phyloP scores from a whole-genome alignment of 106 monocot genomes.

The Hemerocallis citrina region DNA sequence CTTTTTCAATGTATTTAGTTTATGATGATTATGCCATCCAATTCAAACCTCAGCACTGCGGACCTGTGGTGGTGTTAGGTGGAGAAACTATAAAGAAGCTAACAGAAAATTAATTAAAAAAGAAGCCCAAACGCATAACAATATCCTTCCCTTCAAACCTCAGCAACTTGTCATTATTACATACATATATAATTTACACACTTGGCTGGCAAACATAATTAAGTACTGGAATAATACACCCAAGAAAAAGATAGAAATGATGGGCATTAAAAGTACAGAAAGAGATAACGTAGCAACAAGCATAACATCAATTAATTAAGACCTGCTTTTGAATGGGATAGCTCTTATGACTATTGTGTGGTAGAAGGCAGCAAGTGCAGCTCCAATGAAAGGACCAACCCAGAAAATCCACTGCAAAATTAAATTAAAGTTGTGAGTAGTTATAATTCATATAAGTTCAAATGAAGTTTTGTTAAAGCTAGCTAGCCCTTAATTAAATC shows the following conservation, averaged over 20 bases:
- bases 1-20: too few species aligned
- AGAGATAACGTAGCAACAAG: neutral
- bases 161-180: constrained; percentile 7
- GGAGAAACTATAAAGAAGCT: too few species aligned
- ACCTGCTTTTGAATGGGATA: constrained; percentile 13
- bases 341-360: constrained; percentile 16
- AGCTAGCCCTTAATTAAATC: neutral
- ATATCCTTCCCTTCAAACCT: neutral
- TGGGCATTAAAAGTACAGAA: neutral
- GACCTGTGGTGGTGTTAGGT: too few species aligned
- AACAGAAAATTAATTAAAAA: too few species aligned
- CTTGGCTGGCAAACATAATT: neutral
- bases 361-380: constrained; percentile 18
- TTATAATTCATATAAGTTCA: neutral
- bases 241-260: neutral
- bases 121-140: too few species aligned
- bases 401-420: constrained; percentile 15
- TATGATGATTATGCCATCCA: too few species aligned
- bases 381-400: constrained; percentile 18
- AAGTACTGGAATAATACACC: neutral
- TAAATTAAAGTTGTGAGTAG: neutral
- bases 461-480: neutral
- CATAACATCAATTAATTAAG: neutral
- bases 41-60: too few species aligned
- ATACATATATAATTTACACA: neutral